phyloP scores from a whole-genome alignment of 2,329 filamentous ascomycete species.

The Talaromyces sp. region DNA sequence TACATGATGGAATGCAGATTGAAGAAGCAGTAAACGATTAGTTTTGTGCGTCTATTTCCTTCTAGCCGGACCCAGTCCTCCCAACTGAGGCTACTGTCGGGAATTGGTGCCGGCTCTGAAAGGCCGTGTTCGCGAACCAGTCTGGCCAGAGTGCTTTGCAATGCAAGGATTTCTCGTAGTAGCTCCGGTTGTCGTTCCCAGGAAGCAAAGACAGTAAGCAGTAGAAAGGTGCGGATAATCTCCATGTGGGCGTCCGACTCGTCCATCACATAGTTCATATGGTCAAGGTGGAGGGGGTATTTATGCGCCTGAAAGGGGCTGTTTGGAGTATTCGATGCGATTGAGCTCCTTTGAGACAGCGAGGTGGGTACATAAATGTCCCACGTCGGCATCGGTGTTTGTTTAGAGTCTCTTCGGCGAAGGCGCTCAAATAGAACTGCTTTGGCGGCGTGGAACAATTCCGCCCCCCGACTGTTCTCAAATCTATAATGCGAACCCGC shows the following conservation, averaged over 20 bases:
- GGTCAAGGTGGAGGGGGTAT: conserved; percentile 25
- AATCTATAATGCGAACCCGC: conserved; percentile 46
- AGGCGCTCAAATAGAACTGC: conserved; percentile 50
- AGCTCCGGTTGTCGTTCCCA: conserved; percentile 56
- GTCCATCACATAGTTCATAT: conserved; percentile 29
- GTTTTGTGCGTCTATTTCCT: conserved; percentile 49
- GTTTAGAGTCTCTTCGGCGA: conserved; percentile 43
- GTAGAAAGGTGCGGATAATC: conserved; percentile 45
- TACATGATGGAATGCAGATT: conserved; percentile 59
- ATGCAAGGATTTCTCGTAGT: conserved; percentile 51
- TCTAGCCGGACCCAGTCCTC: conserved; percentile 51
- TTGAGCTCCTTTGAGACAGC: conserved; percentile 34
- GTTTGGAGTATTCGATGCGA: conserved; percentile 35
- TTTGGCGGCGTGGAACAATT: conserved; percentile 54
- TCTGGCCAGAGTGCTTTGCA: conserved; percentile 52
- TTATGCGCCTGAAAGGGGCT: conserved; percentile 41
- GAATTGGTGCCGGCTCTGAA: conserved; percentile 23
- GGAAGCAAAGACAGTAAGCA: conserved; percentile 55
- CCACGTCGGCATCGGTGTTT: conserved; percentile 38
- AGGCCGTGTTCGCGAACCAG: conserved; percentile 52
- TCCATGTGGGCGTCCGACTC: conserved; percentile 46
- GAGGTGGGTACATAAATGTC: conserved; percentile 32
- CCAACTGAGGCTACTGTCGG: conserved; percentile 42
- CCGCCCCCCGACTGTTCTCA: conserved; percentile 47
- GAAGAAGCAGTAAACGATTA: conserved; percentile 54